These are phyloP conservation scores for Martiniozyma abietophila DNA, from an alignment of 805 yeast species.

Conservation along the genomic window DNA sequence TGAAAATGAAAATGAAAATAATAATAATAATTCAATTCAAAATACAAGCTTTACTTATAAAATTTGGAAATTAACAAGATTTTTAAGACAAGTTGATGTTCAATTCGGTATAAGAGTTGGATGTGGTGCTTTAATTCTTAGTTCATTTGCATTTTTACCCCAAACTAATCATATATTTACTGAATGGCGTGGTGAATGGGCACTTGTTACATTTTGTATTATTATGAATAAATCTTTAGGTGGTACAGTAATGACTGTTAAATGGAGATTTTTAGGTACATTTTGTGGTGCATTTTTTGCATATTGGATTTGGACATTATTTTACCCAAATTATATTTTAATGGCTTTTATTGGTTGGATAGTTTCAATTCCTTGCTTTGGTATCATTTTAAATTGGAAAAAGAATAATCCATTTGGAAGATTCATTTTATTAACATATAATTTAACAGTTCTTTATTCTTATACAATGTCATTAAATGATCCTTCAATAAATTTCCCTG, in stretches of 20 bases:
- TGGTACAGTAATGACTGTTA: constrained; percentile 72
- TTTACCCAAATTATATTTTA: constrained; percentile 44
- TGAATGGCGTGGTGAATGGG: constrained; percentile 78
- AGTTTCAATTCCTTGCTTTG: constrained; percentile 37
- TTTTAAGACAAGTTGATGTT: constrained; percentile 55
- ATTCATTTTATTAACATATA: constrained; percentile 66
- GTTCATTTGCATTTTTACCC: constrained; percentile 59
- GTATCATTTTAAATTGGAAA: constrained; percentile 63
- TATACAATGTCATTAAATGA: constrained; percentile 47
- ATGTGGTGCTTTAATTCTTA: constrained; percentile 58
- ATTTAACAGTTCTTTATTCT: constrained; percentile 68
- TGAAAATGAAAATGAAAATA: constrained; percentile 18
- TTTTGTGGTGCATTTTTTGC: constrained; percentile 62
- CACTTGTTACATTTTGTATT: constrained; percentile 68
- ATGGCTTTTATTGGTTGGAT: constrained; percentile 42
- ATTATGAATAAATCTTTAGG: constrained; percentile 83
- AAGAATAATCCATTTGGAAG: constrained; percentile 55
- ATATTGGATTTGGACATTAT: constrained; percentile 45
- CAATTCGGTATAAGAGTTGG: constrained; percentile 77
- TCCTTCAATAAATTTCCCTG: constrained; percentile 34
- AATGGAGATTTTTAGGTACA: constrained; percentile 69
- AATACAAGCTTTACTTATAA: constrained; percentile 24
- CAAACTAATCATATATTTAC: constrained; percentile 43
- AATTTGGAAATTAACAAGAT: constrained; percentile 42
- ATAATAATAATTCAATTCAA: constrained; percentile 4